Base-by-base conservation (phyloP, 2,329 filamentous ascomycete genomes). In the Hirsutella rhossiliensis region DNA sequence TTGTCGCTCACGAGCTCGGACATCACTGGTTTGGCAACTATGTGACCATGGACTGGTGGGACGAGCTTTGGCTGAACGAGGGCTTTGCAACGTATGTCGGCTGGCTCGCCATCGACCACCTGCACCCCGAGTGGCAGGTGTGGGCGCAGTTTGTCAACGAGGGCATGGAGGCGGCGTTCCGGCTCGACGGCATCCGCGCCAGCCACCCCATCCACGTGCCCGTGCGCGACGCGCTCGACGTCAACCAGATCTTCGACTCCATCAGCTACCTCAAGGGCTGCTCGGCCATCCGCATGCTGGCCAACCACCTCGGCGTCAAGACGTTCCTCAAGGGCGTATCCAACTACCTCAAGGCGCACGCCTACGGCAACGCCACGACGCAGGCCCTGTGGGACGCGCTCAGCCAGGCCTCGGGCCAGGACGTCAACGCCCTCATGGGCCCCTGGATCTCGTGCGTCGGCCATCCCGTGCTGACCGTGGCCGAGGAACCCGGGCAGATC, bases 41-140 rank as follows among this genome's bases (percentile, higher is more conserved):
- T 11, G 88, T 94, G 38, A 95, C 89, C 6, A 95, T 95, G 88
- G 87, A 94, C 62, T 95, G 88, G 87, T 92, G 86, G 87, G 87
- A 83, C 59, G 85, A 94, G 67, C 75, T 92, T 36, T 95, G 88
- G 88, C 75, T 94, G 43, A 94, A 94, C 57, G 90, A 97, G 65
- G 89, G 89, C 12, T 98, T 98, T 59, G 92, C 92, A 37, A 98
- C 92, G 3, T 97, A 90, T 90, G 90, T 96, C 38, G 92, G 90
- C 43, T 98, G 90, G 90, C 76, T 89, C 48, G 89, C 88, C 11
- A 80, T 89, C 46, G 87, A 97, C 59, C 77, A 94, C 59, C 78
- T 97, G 44, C 87, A 97, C 64, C 92, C 92, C 3, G 90, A 96
- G 53, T 97, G 92, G 90, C 82, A 97, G 56, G 84, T 97, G 29